Evolutionary conservation across 805 yeast species (phyloP), one percentile per base, ranked within the genome.

Genomic region (Vanderwaltozyma verrucispora): DNA sequence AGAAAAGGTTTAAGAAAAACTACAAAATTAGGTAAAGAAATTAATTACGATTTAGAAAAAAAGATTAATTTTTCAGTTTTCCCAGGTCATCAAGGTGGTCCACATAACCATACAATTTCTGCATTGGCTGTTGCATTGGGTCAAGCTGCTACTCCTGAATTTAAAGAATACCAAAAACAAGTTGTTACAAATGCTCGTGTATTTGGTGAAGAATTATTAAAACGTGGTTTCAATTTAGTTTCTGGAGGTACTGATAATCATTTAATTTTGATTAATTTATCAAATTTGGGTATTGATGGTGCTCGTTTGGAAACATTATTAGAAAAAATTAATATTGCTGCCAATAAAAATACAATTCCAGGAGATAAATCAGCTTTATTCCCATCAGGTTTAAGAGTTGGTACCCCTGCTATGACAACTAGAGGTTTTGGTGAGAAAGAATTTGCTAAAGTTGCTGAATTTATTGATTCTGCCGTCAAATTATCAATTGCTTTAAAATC

Each of bases 81-180:
- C 84, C 98, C 98, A 51, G 97, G 94, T 47, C 97, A 89, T 64
- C 98, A 89, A 71, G 98, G 98, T 71, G 98, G 98, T 59, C 98
- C 98, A 50, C 97, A 89, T 66, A 89, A 89, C 70, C 96, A 89
- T 67, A 89, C 97, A 52, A 89, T 89, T 56, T 77, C 95, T 46
- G 97, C 97, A 16, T 71, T 89, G 51, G 94, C 97, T 24, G 89
- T 87, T 40, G 97, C 97, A 28, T 74, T 89, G 55, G 85, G 85
- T 59, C 97, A 89, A 70, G 88, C 95, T 40, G 69, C 75, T 36
- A 71, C 89, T 33, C 94, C 95, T 28, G 96, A 85, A 62, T 89
- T 79, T 69, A 80, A 74, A 61, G 71, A 75, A 53, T 89, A 89
- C 69, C 97, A 89, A 67, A 65, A 74, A 56, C 74, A 75, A 49